Evolutionary conservation across 2,329 filamentous ascomycete species (phyloP).

Genomic region (Ramichloridium luteum): DNA sequence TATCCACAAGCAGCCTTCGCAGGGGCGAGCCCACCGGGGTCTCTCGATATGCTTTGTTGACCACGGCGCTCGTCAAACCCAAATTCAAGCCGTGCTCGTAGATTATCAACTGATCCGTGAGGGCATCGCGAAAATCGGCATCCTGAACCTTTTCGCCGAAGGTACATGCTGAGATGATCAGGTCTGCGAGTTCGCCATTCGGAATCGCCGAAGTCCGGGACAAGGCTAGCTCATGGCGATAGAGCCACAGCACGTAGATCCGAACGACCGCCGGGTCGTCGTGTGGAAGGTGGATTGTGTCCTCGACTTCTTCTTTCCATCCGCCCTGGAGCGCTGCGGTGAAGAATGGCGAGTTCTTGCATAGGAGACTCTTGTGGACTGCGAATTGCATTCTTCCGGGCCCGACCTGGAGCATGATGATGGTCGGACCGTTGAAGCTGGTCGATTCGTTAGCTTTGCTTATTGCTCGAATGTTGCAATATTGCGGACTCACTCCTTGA

Average conservation of each 20-base stretch:
- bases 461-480: too few relatives aligned
- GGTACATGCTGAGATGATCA: too few relatives aligned
- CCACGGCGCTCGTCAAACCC: too few relatives aligned
- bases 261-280: slow-evolving; percentile 4
- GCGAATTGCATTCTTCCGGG: neutral
- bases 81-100: too few relatives aligned
- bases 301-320: slow-evolving; percentile 9
- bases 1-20: too few relatives aligned
- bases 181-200: too few relatives aligned
- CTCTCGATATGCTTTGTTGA: too few relatives aligned
- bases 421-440: neutral
- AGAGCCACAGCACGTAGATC: slow-evolving; percentile 11
- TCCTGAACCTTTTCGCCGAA: slow-evolving; percentile 4
- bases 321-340: slow-evolving; percentile 4
- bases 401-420: neutral
- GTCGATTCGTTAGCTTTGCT: too few relatives aligned
- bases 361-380: slow-evolving; percentile 2
- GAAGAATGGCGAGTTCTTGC: slow-evolving; percentile 8
- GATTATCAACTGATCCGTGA: too few relatives aligned
- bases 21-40: too few relatives aligned
- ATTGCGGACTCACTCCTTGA: too few relatives aligned
- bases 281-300: slow-evolving; percentile 5
- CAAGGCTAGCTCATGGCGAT: slow-evolving; percentile 4
- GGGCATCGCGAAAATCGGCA: slow-evolving; percentile 4
- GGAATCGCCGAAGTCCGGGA: too few relatives aligned